A percentile compares a stretch with the other conserved stretches of the same genome.
phyloP scores from a whole-genome alignment of 495 filamentous ascomycete species.

The Saxophila tyrrhenica region DNA sequence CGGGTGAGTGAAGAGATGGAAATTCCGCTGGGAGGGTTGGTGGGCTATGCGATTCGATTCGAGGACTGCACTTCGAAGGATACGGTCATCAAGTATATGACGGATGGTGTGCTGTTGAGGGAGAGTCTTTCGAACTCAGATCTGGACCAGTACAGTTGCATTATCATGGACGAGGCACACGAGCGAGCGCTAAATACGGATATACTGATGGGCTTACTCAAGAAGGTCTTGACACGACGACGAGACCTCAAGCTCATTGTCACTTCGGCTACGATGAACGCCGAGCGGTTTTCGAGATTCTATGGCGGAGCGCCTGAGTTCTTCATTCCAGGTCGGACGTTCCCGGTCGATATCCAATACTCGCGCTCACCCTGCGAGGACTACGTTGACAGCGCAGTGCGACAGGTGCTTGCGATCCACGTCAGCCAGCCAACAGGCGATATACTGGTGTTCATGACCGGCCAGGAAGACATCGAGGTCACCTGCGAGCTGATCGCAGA shows the following conservation, averaged over 20 bases:
- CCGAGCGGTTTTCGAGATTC: constrained; percentile 90
- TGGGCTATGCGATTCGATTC: constrained; percentile 97
- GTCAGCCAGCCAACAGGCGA: constrained; percentile 85
- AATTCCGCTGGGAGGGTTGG: constrained; percentile 74
- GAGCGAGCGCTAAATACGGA: constrained; percentile 95
- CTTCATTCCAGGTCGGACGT: constrained; percentile 90
- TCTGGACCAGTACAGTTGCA: constrained; percentile 91
- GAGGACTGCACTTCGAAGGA: constrained; percentile 95
- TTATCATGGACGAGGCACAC: constrained; percentile 99
- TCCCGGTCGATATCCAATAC: constrained; percentile 94
- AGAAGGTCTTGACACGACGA: constrained; percentile 83
- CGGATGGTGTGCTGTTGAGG: constrained; percentile 87
- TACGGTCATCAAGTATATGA: constrained; percentile 98
- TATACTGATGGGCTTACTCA: constrained; percentile 93
- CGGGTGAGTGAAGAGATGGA: constrained; percentile 99
- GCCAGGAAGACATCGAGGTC: constrained; percentile 95
- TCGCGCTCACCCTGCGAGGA: constrained; percentile 93
- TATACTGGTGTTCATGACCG: constrained; percentile 98
- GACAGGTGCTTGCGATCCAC: constrained; percentile 95
- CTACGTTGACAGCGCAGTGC: constrained; percentile 93
- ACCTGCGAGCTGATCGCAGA: constrained; percentile 91
- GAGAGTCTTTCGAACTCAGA: constrained; percentile 87
- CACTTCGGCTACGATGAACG: constrained; percentile 97
- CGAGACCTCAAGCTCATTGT: constrained; percentile 94
- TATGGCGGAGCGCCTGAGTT: constrained; percentile 98